A percentile compares a stretch with the other conserved stretches of the same genome.
These are phyloP conservation scores for Geotrichum bryndzae DNA, from an alignment of 1,139 yeast species.

Conservation along the genomic window DNA sequence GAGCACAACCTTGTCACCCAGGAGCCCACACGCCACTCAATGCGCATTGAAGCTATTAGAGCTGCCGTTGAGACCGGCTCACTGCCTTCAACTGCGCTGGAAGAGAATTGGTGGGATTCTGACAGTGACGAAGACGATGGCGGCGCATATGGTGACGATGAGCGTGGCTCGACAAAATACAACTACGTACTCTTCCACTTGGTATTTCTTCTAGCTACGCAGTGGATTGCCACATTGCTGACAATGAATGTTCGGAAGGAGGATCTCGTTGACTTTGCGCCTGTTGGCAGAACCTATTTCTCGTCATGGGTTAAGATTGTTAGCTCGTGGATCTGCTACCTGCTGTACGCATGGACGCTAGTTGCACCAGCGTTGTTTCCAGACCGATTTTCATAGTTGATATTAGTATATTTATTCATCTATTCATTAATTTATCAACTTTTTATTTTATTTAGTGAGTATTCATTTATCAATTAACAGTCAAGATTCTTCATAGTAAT, in stretches of 20 bases:
- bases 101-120: slow-evolving; percentile 46
- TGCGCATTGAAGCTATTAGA: slow-evolving; percentile 81
- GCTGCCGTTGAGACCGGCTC: slow-evolving; percentile 96
- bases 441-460: neutral
- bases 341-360: slow-evolving; percentile 82
- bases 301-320: slow-evolving; percentile 91
- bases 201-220: slow-evolving; percentile 91
- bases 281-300: slow-evolving; percentile 95
- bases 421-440: slow-evolving; percentile 25
- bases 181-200: slow-evolving; percentile 85
- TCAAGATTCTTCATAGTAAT: too few species aligned
- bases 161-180: slow-evolving; percentile 64
- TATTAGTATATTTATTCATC: slow-evolving; percentile 1
- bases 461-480: neutral
- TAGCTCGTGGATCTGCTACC: slow-evolving; percentile 88
- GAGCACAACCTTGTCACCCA: slow-evolving; percentile 39
- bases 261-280: slow-evolving; percentile 82
- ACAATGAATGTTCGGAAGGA: slow-evolving; percentile 88
- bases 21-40: slow-evolving; percentile 62
- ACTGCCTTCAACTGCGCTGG: slow-evolving; percentile 88
- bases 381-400: slow-evolving; percentile 53
- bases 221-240: slow-evolving; percentile 88
- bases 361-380: slow-evolving; percentile 88
- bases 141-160: slow-evolving; percentile 49
- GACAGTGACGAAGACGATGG: slow-evolving; percentile 28